Base-by-base conservation (phyloP, 169 alveolate genomes). In the Cryptosporidium sp. region DNA sequence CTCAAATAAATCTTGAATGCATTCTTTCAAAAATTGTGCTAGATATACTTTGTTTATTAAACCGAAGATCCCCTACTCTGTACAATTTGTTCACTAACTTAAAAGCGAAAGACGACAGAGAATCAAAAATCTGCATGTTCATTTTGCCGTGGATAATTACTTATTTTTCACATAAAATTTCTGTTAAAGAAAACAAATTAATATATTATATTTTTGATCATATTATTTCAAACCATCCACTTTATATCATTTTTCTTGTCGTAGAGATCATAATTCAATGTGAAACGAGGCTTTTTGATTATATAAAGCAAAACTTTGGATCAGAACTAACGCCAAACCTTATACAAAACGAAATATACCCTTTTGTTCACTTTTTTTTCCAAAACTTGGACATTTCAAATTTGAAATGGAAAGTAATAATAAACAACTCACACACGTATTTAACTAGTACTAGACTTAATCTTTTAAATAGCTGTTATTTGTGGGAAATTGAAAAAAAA, bases 141-240 rank as follows among this genome's bases (percentile, higher is more conserved):
- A 75, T 92, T 26, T 85, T 94, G 43, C 85, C 94, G n/a, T 94
- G 96, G 96, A 45, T 94, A 5, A 69, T 94, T 9, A 94, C 95
- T 9, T 94, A 94, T 94, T 92, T 94, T 59, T 68, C 95, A 14
- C 96, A 94, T 61, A 91, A 93, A 71, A 52, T 94, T 8, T 45
- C 89, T 10, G 21, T 41, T 21, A 58, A 41, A 43, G 7, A 48
- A 8, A 43, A 31, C 9, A 41, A 65, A 21, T 10, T 80, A 35
- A 31, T 62, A 62, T 80, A 45, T 39, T 43, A 45, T 14, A 26
- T 80, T 12, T 80, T 61, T 62, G 89, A 80, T 39, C n/a, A 62
- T 21, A 31, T 62, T 41, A 41, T 80, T 39, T 59, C 41, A 29
- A 80, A 62, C 70, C 31, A 35, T 26, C 89, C 89, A n/a, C 18